A percentile compares a stretch with the other conserved stretches of the same genome.
Conservation (phyloP, 352 stramenopile species). For the Halophytophthora polymorphica region DNA sequence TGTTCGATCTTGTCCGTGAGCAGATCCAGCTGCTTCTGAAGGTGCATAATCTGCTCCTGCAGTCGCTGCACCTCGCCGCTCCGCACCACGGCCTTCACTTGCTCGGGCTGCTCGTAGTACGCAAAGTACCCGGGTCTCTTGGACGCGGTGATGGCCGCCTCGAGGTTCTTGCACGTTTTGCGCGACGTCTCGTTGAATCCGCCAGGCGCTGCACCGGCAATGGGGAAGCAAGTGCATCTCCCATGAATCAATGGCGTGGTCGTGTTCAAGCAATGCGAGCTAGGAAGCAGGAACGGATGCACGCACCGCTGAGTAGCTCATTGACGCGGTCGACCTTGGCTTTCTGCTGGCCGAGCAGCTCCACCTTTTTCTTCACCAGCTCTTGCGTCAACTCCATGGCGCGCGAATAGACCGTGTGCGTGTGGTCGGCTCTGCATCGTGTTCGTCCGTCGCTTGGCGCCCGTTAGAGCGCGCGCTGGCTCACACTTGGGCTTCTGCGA, state of each 20-base stretch:
- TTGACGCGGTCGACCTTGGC: constrained; percentile 60
- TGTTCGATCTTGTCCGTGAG: constrained; percentile 48
- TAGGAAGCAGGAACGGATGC: not conserved
- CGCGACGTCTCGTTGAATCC: constrained; percentile 74
- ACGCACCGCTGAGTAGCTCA: constrained; percentile 51
- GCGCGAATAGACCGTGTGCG: not conserved
- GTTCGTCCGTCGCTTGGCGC: not conserved
- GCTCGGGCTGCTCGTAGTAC: constrained; percentile 68
- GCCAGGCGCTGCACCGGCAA: constrained; percentile 28
- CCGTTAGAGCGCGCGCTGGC: not conserved
- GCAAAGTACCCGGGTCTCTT: constrained; percentile 71
- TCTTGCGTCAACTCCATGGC: constrained; percentile 45
- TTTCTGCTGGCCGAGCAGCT: constrained; percentile 67
- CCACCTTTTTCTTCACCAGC: constrained; percentile 75
- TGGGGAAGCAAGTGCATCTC: not conserved
- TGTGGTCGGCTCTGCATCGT: not conserved
- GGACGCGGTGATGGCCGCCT: constrained; percentile 69
- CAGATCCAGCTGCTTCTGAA: constrained; percentile 75
- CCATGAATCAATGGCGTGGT: not conserved
- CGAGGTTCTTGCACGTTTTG: constrained; percentile 80
- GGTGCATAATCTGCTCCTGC: constrained; percentile 48
- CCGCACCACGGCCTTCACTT: constrained; percentile 47
- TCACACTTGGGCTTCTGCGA: no score
- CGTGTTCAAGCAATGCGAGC: not conserved
- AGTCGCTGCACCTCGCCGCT: constrained; percentile 60